phyloP scores from a whole-genome alignment of 495 filamentous ascomycete species.

The Melanomma pulvis-pyrius region DNA sequence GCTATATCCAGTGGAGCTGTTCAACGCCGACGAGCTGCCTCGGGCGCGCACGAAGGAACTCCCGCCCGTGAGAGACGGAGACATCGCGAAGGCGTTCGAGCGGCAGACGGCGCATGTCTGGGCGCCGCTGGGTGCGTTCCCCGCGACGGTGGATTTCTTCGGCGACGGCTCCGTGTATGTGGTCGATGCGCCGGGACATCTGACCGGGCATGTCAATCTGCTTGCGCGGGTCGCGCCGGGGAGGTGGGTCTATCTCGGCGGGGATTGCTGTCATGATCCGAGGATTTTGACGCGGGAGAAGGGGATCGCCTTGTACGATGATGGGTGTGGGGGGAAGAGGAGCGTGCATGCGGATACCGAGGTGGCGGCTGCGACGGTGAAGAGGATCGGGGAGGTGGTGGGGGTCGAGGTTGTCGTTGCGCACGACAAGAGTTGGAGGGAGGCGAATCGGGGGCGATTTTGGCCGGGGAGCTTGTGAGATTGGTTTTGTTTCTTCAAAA shows the following conservation, averaged over 20 bases:
- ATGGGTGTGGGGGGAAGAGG: conserved; percentile 34
- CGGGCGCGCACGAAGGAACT: conserved; percentile 43
- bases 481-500: neutral
- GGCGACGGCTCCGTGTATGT: conserved; percentile 44
- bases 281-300: conserved; percentile 44
- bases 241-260: conserved; percentile 44
- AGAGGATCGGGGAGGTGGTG: conserved; percentile 31
- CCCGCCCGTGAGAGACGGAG: conserved; percentile 44
- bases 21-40: conserved; percentile 43
- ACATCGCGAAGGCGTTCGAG: conserved; percentile 16
- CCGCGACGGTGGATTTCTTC: conserved; percentile 41
- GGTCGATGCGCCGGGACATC: conserved; percentile 44
- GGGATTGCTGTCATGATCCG: conserved; percentile 47
- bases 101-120: conserved; percentile 32
- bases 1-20: conserved; percentile 41
- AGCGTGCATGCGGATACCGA: conserved; percentile 45
- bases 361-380: conserved; percentile 37
- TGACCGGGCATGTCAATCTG: conserved; percentile 44
- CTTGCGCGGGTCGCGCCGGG: conserved; percentile 40
- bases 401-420: conserved; percentile 46
- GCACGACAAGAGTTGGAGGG: conserved; percentile 46
- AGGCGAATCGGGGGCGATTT: conserved; percentile 36
- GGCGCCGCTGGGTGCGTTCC: conserved; percentile 41
- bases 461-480: conserved; percentile 30
- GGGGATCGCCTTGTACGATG: conserved; percentile 43